Evolutionary conservation across 441 rosid genomes (phyloP).

Genomic region (Isatis lusitanica): DNA sequence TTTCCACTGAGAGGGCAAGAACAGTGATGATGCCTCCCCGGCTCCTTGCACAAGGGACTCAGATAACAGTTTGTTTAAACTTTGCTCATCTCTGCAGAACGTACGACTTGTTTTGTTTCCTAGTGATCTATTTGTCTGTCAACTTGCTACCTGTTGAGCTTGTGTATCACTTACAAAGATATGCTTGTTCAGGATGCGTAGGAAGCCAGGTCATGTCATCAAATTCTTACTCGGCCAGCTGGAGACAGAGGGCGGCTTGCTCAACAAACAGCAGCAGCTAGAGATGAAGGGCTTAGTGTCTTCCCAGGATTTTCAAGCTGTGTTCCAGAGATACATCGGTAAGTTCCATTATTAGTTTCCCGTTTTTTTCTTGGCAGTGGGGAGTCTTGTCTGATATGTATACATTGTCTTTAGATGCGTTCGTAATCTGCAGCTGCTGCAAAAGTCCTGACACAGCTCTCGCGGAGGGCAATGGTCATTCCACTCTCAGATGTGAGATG

Average conservation of each 20-base stretch:
- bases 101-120: constrained; percentile 32
- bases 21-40: constrained; percentile 58
- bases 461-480: constrained; percentile 67
- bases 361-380: not conserved
- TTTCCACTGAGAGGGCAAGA: constrained; percentile 56
- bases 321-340: constrained; percentile 46
- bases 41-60: constrained; percentile 54
- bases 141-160: not conserved
- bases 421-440: constrained; percentile 82
- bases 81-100: constrained; percentile 61
- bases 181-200: constrained; percentile 39
- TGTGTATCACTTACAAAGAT: not conserved
- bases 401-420: constrained; percentile 58
- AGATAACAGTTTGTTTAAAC: constrained; percentile 55
- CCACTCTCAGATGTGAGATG: constrained; percentile 85
- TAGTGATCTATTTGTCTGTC: not conserved
- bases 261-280: constrained; percentile 47
- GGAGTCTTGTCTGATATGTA: constrained; percentile 14
- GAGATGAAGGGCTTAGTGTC: constrained; percentile 50
- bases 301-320: constrained; percentile 46
- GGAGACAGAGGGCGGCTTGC: constrained; percentile 52
- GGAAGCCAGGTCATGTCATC: constrained; percentile 47
- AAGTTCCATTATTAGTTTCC: not conserved
- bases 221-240: constrained; percentile 46
- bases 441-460: constrained; percentile 82